These are phyloP conservation scores for Solanum chilense DNA, from an alignment of 257 asterid genomes.

Conservation along the genomic window DNA sequence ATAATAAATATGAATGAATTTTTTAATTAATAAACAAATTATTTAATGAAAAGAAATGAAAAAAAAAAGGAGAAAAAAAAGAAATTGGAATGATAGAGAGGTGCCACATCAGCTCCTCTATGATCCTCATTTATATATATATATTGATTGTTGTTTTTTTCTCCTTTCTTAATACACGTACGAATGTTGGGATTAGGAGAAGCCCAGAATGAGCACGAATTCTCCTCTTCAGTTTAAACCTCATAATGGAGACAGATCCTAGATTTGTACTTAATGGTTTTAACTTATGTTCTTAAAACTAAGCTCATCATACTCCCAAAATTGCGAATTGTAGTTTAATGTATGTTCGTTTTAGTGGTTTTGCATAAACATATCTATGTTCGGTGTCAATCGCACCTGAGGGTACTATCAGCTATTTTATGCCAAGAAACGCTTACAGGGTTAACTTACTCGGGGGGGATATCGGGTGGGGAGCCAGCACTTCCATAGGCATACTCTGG, in stretches of 20 bases:
- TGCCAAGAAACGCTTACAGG: neutral
- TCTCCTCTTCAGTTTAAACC: neutral
- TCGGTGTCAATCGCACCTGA: neutral
- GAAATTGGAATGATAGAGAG: too few relatives aligned
- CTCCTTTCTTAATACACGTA: neutral
- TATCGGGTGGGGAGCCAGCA: conserved; percentile 93
- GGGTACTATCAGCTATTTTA: neutral
- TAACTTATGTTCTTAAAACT: neutral
- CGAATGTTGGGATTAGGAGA: neutral
- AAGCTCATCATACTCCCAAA: neutral
- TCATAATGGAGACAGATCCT: neutral
- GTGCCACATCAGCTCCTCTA: too few relatives aligned
- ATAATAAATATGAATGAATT: too few relatives aligned
- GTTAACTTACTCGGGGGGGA: conserved; percentile 67
- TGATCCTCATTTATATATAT: too few relatives aligned
- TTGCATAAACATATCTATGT: neutral
- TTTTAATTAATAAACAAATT: too few relatives aligned
- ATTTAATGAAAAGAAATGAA: too few relatives aligned
- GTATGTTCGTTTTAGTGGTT: neutral
- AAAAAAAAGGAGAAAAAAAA: too few relatives aligned
- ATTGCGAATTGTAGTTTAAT: neutral
- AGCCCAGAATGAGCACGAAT: neutral
- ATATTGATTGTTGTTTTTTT: neutral
- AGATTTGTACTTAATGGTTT: neutral
- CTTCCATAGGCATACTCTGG: conserved; percentile 96